A percentile compares a stretch with the other conserved stretches of the same genome.
phyloP scores from a whole-genome alignment of 768 basidiomycete species.

The Amanita fuliginea region DNA sequence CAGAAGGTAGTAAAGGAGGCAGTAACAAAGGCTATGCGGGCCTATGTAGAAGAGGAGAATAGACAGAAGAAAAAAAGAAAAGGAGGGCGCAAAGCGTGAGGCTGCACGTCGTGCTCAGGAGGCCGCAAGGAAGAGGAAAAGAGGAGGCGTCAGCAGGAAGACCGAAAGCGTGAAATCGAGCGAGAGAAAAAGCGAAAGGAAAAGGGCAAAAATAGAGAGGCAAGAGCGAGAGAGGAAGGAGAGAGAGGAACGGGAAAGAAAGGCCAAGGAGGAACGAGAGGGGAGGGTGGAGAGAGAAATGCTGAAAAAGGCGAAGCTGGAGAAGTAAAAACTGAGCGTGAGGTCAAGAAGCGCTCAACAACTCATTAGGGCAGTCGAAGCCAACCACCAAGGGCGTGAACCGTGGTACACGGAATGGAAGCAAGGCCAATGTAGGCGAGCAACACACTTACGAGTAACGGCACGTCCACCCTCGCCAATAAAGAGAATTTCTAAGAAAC shows the following conservation, averaged over 20 bases:
- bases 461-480: too few species aligned
- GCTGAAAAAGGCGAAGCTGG: slow-evolving; percentile 28
- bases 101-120: too few species aligned
- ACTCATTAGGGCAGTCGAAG: slow-evolving; percentile 25
- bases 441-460: slow-evolving; percentile 11
- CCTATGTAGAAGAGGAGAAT: slow-evolving; percentile 67
- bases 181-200: slow-evolving; percentile 65
- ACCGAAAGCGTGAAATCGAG: slow-evolving; percentile 71
- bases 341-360: slow-evolving; percentile 17
- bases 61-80: slow-evolving; percentile 76
- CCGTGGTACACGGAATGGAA: slow-evolving; percentile 21
- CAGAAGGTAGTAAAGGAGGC: slow-evolving; percentile 70
- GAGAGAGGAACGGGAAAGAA: slow-evolving; percentile 58
- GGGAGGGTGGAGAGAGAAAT: slow-evolving; percentile 31
- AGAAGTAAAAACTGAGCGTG: slow-evolving; percentile 18
- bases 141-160: too few species aligned
- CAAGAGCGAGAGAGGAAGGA: too few species aligned
- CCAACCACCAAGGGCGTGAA: slow-evolving; percentile 27
- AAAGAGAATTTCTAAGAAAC: slow-evolving; percentile 60
- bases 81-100: slow-evolving; percentile 76
- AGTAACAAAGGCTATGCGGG: too few species aligned
- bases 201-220: slow-evolving; percentile 68
- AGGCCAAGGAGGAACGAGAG: slow-evolving; percentile 43
- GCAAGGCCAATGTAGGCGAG: slow-evolving; percentile 23
- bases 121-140: too few species aligned